A percentile compares a stretch with the other conserved stretches of the same genome.
These are phyloP conservation scores for Xylaria sp. DNA, from an alignment of 2,329 filamentous ascomycete species.

Conservation along the genomic window DNA sequence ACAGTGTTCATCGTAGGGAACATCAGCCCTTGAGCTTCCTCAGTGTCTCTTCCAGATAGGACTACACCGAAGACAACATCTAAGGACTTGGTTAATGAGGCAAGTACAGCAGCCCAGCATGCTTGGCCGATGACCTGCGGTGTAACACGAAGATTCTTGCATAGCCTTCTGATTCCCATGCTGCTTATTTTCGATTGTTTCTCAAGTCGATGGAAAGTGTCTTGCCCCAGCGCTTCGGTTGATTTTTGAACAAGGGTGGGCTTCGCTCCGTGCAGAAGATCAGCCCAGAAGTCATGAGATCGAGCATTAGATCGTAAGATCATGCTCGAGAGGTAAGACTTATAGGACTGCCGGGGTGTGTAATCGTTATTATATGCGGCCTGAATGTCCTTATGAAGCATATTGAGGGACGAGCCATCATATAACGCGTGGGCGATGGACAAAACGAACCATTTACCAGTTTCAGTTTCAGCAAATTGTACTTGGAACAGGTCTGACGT, in stretches of 20 bases:
- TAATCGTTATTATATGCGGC: conserved; percentile 67
- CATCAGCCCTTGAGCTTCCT: conserved; percentile 72
- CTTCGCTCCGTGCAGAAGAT: conserved; percentile 66
- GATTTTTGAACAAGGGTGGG: conserved; percentile 51
- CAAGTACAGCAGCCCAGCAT: conserved; percentile 78
- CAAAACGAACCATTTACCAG: conserved; percentile 62
- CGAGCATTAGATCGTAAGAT: conserved; percentile 56
- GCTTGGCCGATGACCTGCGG: conserved; percentile 80
- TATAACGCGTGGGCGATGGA: conserved; percentile 90
- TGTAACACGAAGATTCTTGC: conserved; percentile 74
- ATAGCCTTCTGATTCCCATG: conserved; percentile 65
- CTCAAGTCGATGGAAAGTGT: conserved; percentile 57
- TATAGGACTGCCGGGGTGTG: conserved; percentile 59
- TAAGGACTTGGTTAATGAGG: conserved; percentile 69
- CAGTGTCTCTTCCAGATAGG: conserved; percentile 83
- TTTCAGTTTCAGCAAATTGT: conserved; percentile 52
- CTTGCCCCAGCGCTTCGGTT: neutral
- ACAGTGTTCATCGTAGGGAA: conserved; percentile 97
- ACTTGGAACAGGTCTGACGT: conserved; percentile 61
- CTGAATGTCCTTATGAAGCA: conserved; percentile 78
- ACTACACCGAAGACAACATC: conserved; percentile 87
- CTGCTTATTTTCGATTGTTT: conserved; percentile 56
- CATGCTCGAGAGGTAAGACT: conserved; percentile 66
- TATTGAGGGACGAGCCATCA: conserved; percentile 83
- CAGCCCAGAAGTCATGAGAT: conserved; percentile 75